Evolutionary conservation across 352 stramenopile species (phyloP), one percentile per base, ranked within the genome.

Genomic region (Globisporangium barbulae): DNA sequence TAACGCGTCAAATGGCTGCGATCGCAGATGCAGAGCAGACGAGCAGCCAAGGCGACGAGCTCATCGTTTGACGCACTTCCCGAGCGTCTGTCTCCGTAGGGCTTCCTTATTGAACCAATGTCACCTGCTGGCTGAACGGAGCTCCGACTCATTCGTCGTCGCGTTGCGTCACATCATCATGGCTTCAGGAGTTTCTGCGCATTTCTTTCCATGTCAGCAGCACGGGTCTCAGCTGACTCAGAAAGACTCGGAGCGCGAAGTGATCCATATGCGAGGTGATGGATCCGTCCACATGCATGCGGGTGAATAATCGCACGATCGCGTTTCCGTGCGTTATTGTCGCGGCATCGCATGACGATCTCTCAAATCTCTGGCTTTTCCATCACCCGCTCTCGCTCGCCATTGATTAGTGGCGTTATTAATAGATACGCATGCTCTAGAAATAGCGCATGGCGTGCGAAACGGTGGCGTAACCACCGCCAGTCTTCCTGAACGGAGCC

Each of bases 1-100:
- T 69, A 28, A 17, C 22, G n/a, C 33, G 39, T 5, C 56, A 56
- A 8, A 69, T 68, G 63, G 25, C 22, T n/a, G 39, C 47, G 17
- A 68, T 64, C 35, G 49, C 41, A 5, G 19, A 4, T 3, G 21
- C 45, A n/a, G 35, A 22, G 19, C 28, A 49, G 13, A 22, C 45
- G 8, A 41, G 47, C 54, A 41, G 47, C 31, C 30, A 35, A 0
- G 6, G 33, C 13, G 35, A 41, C 19, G 54, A 69, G 33, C 63
- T 69, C 63, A 59, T 69, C 31, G 31, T 33, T 19, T 41, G 33
- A 30, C 15, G 15, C 50, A 28, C 25, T 2, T 28, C 25, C 25
- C 25, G 7, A 15, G 35, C 35, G 15, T 41, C 35, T 41, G 3
- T 10, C n/a, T 28, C 50, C 8, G 15, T 13, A 21, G 42, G 9